A percentile compares a stretch with the other conserved stretches of the same genome.
Conservation (phyloP, 2,329 filamentous ascomycete genomes). For the Periconia macrospinosa region DNA sequence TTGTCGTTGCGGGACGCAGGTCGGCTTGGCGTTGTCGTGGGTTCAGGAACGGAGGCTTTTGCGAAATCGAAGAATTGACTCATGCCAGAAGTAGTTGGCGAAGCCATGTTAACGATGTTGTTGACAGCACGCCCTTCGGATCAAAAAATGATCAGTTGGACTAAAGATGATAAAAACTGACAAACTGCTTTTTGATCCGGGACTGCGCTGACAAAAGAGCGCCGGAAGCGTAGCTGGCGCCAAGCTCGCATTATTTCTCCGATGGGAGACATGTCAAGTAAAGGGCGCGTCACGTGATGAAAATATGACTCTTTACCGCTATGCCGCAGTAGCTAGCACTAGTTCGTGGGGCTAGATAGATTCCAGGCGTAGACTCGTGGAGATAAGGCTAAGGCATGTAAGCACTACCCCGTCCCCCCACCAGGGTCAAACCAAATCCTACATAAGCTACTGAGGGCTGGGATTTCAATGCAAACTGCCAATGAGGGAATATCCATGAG, state of each 20-base stretch:
- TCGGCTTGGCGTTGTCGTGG: constrained; percentile 16
- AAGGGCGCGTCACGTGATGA: not conserved
- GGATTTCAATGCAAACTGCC: too few relatives aligned
- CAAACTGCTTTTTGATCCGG: not conserved
- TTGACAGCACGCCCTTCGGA: constrained; percentile 2
- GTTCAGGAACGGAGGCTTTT: constrained; percentile 36
- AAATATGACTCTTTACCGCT: not conserved
- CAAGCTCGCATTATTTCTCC: not conserved
- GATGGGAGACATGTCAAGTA: not conserved
- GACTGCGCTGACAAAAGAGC: not conserved
- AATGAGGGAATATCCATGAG: too few relatives aligned
- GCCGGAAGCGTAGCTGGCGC: not conserved
- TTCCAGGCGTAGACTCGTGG: too few relatives aligned
- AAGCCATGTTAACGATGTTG: constrained; percentile 25
- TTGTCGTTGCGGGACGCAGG: constrained; percentile 6
- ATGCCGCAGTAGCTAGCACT: not conserved
- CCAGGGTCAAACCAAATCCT: too few relatives aligned
- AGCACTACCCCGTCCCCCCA: too few relatives aligned
- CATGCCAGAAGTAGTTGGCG: constrained; percentile 34
- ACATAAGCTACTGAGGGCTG: too few relatives aligned
- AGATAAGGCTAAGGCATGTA: too few relatives aligned
- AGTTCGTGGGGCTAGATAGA: too few relatives aligned
- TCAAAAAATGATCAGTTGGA: not conserved
- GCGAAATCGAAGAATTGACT: constrained; percentile 44
- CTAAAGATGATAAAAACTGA: not conserved